Conservation (phyloP, 129 eudicot genomes). For the Pulicaria dysenterica region DNA sequence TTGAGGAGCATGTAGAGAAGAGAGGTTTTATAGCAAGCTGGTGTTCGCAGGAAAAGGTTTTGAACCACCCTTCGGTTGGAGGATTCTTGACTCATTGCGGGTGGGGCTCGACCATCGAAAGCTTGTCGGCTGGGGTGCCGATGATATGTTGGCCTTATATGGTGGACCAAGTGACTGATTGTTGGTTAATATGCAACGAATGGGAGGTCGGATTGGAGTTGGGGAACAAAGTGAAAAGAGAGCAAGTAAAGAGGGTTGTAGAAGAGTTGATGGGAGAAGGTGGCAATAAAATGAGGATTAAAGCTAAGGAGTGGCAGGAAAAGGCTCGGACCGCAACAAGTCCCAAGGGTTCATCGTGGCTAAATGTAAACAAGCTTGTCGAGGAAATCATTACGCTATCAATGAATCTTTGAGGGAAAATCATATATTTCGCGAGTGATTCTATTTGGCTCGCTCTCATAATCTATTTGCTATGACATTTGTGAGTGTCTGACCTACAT, state of each 20-base stretch:
- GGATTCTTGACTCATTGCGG: slow-evolving; percentile 33
- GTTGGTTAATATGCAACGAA: slow-evolving; percentile 2
- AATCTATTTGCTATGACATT: too few relatives aligned
- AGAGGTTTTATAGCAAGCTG: slow-evolving; percentile 30
- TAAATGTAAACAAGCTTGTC: slow-evolving; percentile 6
- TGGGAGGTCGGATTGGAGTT: slow-evolving; percentile 24
- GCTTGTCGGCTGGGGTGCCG: slow-evolving; percentile 24
- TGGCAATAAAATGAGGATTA: slow-evolving; percentile 4
- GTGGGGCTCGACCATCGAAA: slow-evolving; percentile 27
- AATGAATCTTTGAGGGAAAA: too few relatives aligned
- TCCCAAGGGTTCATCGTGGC: slow-evolving; percentile 6
- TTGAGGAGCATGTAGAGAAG: neutral
- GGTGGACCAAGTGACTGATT: neutral
- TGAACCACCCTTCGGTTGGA: slow-evolving; percentile 23
- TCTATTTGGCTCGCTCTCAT: too few relatives aligned
- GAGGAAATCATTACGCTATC: neutral
- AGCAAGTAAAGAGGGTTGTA: slow-evolving; percentile 10
- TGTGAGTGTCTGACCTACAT: too few relatives aligned
- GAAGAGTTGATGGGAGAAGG: slow-evolving; percentile 17
- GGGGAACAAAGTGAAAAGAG: neutral
- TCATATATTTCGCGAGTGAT: too few relatives aligned
- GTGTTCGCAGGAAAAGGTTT: slow-evolving; percentile 32
- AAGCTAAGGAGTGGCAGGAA: slow-evolving; percentile 13
- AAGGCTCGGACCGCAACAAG: neutral
- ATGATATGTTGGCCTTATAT: slow-evolving; percentile 24